Base-by-base conservation (phyloP, 768 basidiomycete genomes). In the Paxillus rubicundulus region DNA sequence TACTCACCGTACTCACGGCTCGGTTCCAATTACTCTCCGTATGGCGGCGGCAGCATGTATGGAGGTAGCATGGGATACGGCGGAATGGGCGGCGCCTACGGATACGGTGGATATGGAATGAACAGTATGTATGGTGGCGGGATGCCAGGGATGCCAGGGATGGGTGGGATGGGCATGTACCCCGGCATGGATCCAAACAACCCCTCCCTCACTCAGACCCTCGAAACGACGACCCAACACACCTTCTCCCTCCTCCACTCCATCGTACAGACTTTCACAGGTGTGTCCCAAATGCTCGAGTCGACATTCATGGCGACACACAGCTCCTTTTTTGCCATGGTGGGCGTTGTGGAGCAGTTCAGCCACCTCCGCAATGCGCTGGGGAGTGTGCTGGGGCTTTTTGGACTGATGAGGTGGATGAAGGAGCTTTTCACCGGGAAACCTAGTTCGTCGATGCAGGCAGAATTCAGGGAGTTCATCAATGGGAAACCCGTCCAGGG, bases 271-370 rank as follows among this genome's bases (percentile, higher is more conserved):
- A 97, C 95, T 4, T 96, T 98, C 72, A 79, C 85, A 0, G 95
- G 95, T 20, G 86, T 99, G 56, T 87, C 96, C 0, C 96, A 98
- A 68, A 95, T 99, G 85, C 86, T 99, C 65, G 96, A 98, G 70
- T 87, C 84, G 32, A 98, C 96, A 5, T 98, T 96, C 72, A 90
- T 98, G 87, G 96, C 96, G 2, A 96, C 93, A 0, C 93, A 96
- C 69, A 92, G 90, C 1, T 89, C 86, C 9, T 96, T 96, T 72
- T 96, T 95, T 68, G 92, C 93, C 51, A 93, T 96, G 87, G 92
- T 95, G 46, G 91, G 92, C 56, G 96, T 99, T 41, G 80, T 95
- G 36, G 97, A 99, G 64, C 97, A 99, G 65, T 87, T 99, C 62
- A 85, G 85, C 3, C 91, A 92, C 60, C 82, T 98, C 39, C 82